Percentiles rank a stretch among this genome's conserved stretches.
phyloP scores from a whole-genome alignment of 169 alveolate species.

The Amoebophrya sp. region DNA sequence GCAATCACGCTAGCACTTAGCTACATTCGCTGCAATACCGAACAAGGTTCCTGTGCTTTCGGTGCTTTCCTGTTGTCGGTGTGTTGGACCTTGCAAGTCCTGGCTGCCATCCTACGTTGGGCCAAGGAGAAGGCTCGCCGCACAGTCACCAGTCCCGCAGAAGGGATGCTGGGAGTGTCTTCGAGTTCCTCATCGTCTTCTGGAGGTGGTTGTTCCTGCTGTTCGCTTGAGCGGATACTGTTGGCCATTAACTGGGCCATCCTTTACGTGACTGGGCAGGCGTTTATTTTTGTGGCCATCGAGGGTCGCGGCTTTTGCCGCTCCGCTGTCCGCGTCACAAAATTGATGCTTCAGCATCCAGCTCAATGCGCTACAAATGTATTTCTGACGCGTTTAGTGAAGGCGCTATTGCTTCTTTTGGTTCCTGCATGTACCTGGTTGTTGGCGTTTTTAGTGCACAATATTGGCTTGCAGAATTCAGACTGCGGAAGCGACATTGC shows the following conservation, averaged over 20 bases:
- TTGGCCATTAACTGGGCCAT: not conserved
- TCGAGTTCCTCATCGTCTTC: not conserved
- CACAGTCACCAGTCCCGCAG: not conserved
- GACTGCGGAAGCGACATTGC: not conserved
- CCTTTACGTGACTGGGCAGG: not conserved
- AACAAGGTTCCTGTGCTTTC: not conserved
- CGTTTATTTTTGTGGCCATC: not conserved
- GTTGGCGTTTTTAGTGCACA: not conserved
- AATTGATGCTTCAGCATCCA: not conserved
- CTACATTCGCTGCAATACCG: not conserved
- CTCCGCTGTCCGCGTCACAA: not conserved
- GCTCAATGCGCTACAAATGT: not conserved
- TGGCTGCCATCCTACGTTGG: not conserved
- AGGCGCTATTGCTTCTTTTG: not conserved
- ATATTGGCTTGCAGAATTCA: not conserved
- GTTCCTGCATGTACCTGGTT: not conserved
- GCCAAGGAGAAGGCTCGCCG: not conserved
- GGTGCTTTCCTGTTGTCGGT: not conserved
- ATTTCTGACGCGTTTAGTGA: not conserved
- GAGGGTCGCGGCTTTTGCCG: not conserved
- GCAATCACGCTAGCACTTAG: not conserved
- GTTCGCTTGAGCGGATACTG: not conserved
- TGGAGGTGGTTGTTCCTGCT: not conserved
- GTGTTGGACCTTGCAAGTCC: not conserved
- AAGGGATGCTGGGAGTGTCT: not conserved